Evolutionary conservation across 148 eudicot genomes (phyloP).

Genomic region (Camellia lanceoleosa): DNA sequence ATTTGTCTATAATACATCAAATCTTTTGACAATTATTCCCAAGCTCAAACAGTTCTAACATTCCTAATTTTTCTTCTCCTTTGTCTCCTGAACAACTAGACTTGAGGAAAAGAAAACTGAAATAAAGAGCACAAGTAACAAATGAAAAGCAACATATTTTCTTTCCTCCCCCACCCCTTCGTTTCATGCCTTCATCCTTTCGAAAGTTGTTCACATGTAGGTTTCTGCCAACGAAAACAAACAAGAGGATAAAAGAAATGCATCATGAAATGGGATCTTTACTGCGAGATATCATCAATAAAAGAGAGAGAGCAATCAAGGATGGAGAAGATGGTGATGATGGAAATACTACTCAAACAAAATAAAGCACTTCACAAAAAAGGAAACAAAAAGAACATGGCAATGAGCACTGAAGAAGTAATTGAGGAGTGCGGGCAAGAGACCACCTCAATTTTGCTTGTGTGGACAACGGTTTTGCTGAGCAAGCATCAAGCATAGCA

Average conservation of each 20-base stretch:
- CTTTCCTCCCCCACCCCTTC: too few species aligned
- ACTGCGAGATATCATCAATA: constrained; percentile 12
- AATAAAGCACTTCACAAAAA: neutral
- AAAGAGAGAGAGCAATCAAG: constrained; percentile 4
- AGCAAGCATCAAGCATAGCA: constrained; percentile 12
- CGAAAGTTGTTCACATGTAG: neutral
- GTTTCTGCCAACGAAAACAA: constrained; percentile 35
- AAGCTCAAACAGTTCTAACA: too few species aligned
- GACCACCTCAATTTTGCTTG: neutral
- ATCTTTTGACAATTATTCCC: too few species aligned
- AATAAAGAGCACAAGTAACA: too few species aligned
- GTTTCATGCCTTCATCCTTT: too few species aligned
- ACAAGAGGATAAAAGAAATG: constrained; percentile 23
- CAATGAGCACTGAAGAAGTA: neutral
- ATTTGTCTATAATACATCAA: too few species aligned
- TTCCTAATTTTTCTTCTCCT: too few species aligned
- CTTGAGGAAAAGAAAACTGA: too few species aligned
- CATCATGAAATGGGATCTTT: constrained; percentile 8
- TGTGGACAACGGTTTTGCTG: constrained; percentile 12
- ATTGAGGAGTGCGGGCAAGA: constrained; percentile 14
- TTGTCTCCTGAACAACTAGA: too few species aligned
- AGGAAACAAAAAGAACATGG: neutral
- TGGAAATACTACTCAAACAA: neutral
- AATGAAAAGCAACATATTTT: too few species aligned
- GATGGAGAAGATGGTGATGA: neutral